Evolutionary conservation across 768 basidiomycete species (phyloP).

Genomic region (Suillus spraguei): DNA sequence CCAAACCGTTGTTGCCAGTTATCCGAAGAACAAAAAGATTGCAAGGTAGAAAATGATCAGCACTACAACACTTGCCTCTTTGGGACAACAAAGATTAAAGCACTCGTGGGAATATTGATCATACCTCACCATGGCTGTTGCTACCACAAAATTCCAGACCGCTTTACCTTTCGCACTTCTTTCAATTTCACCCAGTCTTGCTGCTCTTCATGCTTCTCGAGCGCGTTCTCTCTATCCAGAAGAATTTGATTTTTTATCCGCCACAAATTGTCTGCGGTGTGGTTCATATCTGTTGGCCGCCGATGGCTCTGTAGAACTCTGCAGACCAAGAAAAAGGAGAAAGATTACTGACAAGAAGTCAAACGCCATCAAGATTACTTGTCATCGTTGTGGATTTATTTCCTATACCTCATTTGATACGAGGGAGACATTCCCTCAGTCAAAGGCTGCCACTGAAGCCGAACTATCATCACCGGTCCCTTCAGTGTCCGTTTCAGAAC

Average conservation of each 20-base stretch:
- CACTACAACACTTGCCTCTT: slow-evolving; percentile 30
- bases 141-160: slow-evolving; percentile 48
- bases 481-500: neutral
- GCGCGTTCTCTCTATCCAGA: slow-evolving; percentile 34
- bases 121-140: slow-evolving; percentile 17
- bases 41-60: slow-evolving; percentile 12
- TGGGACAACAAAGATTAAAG: slow-evolving; percentile 23
- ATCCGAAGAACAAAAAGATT: slow-evolving; percentile 14
- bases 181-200: slow-evolving; percentile 54
- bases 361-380: slow-evolving; percentile 18
- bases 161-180: slow-evolving; percentile 52
- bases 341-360: slow-evolving; percentile 17
- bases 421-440: neutral
- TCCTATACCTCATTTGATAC: slow-evolving; percentile 6
- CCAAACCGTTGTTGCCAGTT: neutral
- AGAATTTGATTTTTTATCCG: slow-evolving; percentile 21
- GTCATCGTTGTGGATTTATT: slow-evolving; percentile 24
- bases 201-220: slow-evolving; percentile 61
- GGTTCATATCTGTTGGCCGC: slow-evolving; percentile 50
- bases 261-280: slow-evolving; percentile 52
- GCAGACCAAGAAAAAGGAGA: slow-evolving; percentile 33
- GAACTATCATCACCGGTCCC: neutral
- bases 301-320: slow-evolving; percentile 38
- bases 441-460: slow-evolving; percentile 3
- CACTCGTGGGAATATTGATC: slow-evolving; percentile 10